These are phyloP conservation scores for Vachellia collinsii DNA, from an alignment of 306 rosid genomes.

Conservation along the genomic window DNA sequence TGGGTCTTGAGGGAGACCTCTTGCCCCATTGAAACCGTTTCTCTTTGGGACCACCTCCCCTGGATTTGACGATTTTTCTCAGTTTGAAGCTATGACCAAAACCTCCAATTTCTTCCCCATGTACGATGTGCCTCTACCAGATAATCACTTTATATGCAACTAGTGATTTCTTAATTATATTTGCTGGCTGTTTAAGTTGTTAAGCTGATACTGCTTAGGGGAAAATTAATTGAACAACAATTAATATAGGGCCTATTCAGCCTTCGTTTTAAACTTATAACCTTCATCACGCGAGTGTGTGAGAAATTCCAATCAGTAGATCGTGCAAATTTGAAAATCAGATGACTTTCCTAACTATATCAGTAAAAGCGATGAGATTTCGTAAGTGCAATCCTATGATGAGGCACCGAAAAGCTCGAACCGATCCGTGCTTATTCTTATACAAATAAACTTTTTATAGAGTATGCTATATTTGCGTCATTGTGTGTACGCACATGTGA, in stretches of 20 bases:
- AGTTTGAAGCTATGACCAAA: constrained; percentile 42
- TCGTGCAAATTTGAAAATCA: background rate
- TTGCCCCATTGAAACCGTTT: constrained; percentile 52
- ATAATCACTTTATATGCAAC: background rate
- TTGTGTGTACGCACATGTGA: background rate
- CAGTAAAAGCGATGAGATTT: background rate
- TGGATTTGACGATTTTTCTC: constrained; percentile 34
- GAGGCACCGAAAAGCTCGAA: background rate
- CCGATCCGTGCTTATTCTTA: background rate
- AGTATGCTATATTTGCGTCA: background rate
- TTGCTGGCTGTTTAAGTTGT: background rate
- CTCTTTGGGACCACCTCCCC: background rate
- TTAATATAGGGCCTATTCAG: background rate
- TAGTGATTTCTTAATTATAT: background rate
- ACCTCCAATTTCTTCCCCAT: background rate
- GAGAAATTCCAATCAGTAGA: background rate
- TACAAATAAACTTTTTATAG: no score
- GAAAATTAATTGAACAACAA: background rate
- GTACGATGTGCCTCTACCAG: background rate
- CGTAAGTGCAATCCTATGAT: background rate
- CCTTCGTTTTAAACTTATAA: background rate
- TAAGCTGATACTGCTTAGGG: background rate
- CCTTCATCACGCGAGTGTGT: background rate
- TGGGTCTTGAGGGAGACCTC: constrained; percentile 53
- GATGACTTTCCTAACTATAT: background rate